Evolutionary conservation across 2,329 filamentous ascomycete genomes (phyloP).

Genomic region (Monosporascus sp.): DNA sequence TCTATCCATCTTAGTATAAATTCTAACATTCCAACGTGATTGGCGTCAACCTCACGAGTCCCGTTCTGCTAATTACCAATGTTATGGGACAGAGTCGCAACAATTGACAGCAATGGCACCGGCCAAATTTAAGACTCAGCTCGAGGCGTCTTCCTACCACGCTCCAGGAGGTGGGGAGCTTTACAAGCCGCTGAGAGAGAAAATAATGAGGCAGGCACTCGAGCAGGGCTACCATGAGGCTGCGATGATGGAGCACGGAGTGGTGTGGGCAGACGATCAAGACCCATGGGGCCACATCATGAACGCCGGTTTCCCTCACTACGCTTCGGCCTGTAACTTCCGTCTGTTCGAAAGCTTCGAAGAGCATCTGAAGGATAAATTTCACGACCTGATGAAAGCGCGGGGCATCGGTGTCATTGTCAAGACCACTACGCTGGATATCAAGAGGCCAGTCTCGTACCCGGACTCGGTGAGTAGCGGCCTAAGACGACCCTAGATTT

Average conservation of each 20-base stretch:
- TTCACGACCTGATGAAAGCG: conserved; percentile 8
- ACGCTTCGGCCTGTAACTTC: conserved; percentile 4
- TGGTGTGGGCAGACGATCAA: conserved; percentile 10
- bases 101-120: conserved; percentile 4
- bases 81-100: too few relatives aligned
- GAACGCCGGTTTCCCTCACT: conserved; percentile 9
- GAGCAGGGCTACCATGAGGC: conserved; percentile 7
- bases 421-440: conserved; percentile 4
- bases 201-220: conserved; percentile 5
- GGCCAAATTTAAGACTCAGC: conserved; percentile 5
- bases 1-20: too few relatives aligned
- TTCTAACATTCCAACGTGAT: too few relatives aligned
- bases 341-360: conserved; percentile 10
- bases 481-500: too few relatives aligned
- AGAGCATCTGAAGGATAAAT: conserved; percentile 11
- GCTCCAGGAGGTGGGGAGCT: conserved; percentile 8
- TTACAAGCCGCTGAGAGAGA: conserved; percentile 8
- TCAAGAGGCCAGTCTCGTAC: conserved; percentile 9
- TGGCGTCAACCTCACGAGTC: too few relatives aligned
- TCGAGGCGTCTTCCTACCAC: conserved; percentile 11
- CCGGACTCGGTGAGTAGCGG: conserved; percentile 7
- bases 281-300: conserved; percentile 10
- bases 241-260: conserved; percentile 10
- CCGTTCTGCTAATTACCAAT: too few relatives aligned
- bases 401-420: conserved; percentile 9